Evolutionary conservation across 2,329 filamentous ascomycete species (phyloP), one percentile per base, ranked within the genome.

Genomic region (Teratosphaeria viscida): DNA sequence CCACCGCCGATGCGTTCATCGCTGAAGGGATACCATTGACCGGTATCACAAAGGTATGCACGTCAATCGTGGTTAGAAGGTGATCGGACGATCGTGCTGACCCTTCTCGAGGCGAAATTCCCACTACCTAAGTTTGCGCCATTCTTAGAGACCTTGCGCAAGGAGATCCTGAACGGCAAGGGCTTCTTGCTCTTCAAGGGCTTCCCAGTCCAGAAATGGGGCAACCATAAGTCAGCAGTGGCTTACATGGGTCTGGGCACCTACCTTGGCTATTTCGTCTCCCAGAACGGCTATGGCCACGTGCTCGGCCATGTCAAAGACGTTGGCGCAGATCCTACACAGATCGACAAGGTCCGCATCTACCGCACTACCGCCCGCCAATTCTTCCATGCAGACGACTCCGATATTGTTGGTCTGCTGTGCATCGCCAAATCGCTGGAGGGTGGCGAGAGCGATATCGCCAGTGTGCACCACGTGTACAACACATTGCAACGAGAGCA

Each of bases 221-320:
- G 86, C 0, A 82, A 84, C 57, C 82, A 85, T 71, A 96, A 95
- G 77, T 89, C 85, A 12, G 90, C 90, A 6, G 85, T 90, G 19
- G 90, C 87, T n/a, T 95, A 95, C 76, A 92, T 95, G 86, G 91
- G 91, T 3, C 81, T 96, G 0, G 78, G 72, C 52, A 89, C 88
- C 3, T 87, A 95, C 73, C 81, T 95, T 12, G 91, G 91, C 60
- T 94, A 95, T 77, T 92, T 94, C 64, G 84, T 95, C 43, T 88
- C 84, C 27, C 91, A 96, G 71, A 95, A 96, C 76, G 85, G 86
- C 19, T 83, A 84, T 19, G 90, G 91, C 49, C 90, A 95, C 74
- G 88, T 95, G 10, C 82, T 95, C 1, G 90, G 90, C 7, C 90
- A 95, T 72, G 90, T 95, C 67, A 92, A 95, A 76, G 90, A 95